These are phyloP conservation scores for Lactifluus echinatus DNA, from an alignment of 768 basidiomycete species.

Conservation along the genomic window DNA sequence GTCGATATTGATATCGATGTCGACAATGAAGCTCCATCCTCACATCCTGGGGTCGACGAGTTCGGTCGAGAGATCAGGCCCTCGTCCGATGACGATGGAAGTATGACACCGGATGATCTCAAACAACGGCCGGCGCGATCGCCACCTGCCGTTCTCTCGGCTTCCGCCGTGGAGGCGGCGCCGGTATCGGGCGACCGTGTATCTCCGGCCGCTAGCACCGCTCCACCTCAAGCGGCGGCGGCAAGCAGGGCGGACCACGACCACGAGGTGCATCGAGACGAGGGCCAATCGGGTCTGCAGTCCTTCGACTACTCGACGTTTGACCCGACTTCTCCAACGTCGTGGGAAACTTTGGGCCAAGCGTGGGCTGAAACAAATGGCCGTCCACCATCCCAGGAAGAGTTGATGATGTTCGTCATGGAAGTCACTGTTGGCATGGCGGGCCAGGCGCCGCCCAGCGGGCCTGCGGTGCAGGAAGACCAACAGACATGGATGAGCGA, in stretches of 20 bases:
- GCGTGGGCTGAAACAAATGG: conserved; percentile 70
- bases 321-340: conserved; percentile 60
- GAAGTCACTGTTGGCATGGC: conserved; percentile 25
- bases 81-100: conserved; percentile 33
- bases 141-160: conserved; percentile 16
- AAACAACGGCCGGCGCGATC: conserved; percentile 2
- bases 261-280: background rate
- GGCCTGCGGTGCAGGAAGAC: background rate
- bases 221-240: background rate
- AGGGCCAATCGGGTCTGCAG: conserved; percentile 38
- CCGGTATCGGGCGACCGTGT: background rate
- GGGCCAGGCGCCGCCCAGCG: background rate
- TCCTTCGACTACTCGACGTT: conserved; percentile 63
- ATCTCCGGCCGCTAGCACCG: background rate
- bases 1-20: background rate
- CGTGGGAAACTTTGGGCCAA: conserved; percentile 76
- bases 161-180: background rate
- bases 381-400: conserved; percentile 58
- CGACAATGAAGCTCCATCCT: conserved; percentile 20
- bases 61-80: conserved; percentile 77
- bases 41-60: conserved; percentile 59
- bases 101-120: conserved; percentile 6
- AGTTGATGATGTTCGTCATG: conserved; percentile 70
- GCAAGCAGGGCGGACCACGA: background rate
- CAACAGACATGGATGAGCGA: conserved; percentile 15